phyloP scores from a whole-genome alignment of 2,329 filamentous ascomycete genomes.

The Lomentospora prolificans region DNA sequence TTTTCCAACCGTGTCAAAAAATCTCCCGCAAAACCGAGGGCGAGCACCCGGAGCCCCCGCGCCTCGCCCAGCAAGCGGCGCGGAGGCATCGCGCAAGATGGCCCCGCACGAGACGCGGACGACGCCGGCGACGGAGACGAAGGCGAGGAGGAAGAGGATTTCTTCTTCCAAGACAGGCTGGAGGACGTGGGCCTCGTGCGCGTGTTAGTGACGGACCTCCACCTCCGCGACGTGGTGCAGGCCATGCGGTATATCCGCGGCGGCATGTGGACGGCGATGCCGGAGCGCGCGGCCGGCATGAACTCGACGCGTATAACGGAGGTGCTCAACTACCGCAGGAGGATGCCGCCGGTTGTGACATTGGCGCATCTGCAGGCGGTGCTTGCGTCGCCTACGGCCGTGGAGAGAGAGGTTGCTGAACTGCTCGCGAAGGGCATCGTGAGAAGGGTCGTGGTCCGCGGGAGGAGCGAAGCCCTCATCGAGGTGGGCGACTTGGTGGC shows the following conservation, averaged over 20 bases:
- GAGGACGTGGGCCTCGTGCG: slow-evolving; percentile 50
- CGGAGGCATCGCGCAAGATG: slow-evolving; percentile 18
- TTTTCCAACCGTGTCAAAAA: slow-evolving; percentile 24
- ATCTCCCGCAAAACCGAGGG: slow-evolving; percentile 13
- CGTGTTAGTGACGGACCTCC: slow-evolving; percentile 44
- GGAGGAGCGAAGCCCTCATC: slow-evolving; percentile 56
- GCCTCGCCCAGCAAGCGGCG: slow-evolving; percentile 10
- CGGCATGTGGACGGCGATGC: slow-evolving; percentile 56
- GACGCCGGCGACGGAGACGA: neutral
- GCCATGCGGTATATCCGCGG: slow-evolving; percentile 52
- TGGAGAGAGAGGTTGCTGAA: slow-evolving; percentile 58
- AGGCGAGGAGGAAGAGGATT: slow-evolving; percentile 16
- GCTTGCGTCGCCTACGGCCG: slow-evolving; percentile 49
- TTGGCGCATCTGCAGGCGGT: slow-evolving; percentile 57
- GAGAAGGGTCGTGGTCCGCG: slow-evolving; percentile 50
- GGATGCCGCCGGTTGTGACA: slow-evolving; percentile 54
- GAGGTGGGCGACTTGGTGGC: slow-evolving; percentile 44
- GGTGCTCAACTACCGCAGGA: slow-evolving; percentile 49
- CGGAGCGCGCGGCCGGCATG: slow-evolving; percentile 48
- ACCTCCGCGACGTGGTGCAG: slow-evolving; percentile 52
- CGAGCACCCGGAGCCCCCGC: slow-evolving; percentile 11
- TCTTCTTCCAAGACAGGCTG: slow-evolving; percentile 32
- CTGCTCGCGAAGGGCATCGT: slow-evolving; percentile 47
- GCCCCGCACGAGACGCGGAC: slow-evolving; percentile 9
- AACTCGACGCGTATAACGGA: slow-evolving; percentile 52